Conservation (phyloP, 306 rosid species). For the Cicer pinnatifidum region DNA sequence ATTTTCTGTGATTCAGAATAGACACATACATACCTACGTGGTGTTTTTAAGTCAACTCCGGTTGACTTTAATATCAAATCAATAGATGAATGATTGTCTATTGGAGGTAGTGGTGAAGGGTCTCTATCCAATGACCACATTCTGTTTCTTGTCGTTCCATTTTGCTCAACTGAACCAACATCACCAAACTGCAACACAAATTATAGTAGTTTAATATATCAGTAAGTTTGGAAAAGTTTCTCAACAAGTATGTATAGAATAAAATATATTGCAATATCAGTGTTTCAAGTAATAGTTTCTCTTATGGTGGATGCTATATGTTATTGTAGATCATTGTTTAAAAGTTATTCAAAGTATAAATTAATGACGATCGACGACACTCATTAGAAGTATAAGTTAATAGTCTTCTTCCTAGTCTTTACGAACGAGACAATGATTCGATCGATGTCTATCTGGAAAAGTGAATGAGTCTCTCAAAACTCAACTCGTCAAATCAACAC, state of each 20-base stretch:
- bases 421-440: too few relatives aligned
- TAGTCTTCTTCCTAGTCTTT: too few relatives aligned
- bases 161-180: slow-evolving; percentile 60
- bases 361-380: too few relatives aligned
- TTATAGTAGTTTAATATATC: slow-evolving; percentile 7
- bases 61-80: slow-evolving; percentile 72
- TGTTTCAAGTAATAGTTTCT: background rate
- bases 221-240: background rate
- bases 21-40: slow-evolving; percentile 53
- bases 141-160: slow-evolving; percentile 67
- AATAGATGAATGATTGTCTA: slow-evolving; percentile 66
- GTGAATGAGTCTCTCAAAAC: too few relatives aligned
- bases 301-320: too few relatives aligned
- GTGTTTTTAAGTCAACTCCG: slow-evolving; percentile 65
- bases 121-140: slow-evolving; percentile 73
- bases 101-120: slow-evolving; percentile 68
- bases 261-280: too few relatives aligned
- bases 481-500: too few relatives aligned
- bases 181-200: slow-evolving; percentile 68
- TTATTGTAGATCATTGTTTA: too few relatives aligned
- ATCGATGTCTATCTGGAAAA: too few relatives aligned
- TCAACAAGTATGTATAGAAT: background rate
- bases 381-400: too few relatives aligned
- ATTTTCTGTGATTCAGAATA: too few relatives aligned
- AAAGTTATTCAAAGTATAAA: too few relatives aligned